These are phyloP conservation scores for Hypoxylon subgilvum DNA, from an alignment of 495 filamentous ascomycete species.

Conservation along the genomic window DNA sequence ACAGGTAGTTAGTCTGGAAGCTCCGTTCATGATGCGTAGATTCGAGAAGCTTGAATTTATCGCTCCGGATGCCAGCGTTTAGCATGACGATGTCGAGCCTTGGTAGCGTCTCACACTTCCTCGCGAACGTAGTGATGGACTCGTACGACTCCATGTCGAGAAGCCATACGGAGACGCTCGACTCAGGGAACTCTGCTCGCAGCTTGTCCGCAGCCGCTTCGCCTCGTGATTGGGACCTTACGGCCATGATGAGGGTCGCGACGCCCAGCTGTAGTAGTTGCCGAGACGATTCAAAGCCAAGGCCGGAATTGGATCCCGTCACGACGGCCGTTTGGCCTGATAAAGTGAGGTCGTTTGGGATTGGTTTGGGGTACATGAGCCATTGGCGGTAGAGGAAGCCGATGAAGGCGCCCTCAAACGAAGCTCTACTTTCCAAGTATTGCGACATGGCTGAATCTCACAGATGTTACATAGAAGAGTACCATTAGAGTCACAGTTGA, in stretches of 20 bases:
- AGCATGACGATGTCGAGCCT: conserved; percentile 56
- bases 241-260: conserved; percentile 57
- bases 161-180: conserved; percentile 53
- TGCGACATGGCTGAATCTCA: conserved; percentile 31
- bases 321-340: conserved; percentile 56
- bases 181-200: conserved; percentile 42
- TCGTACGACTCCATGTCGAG: conserved; percentile 58
- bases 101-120: conserved; percentile 44
- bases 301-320: conserved; percentile 62
- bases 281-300: conserved; percentile 58
- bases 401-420: conserved; percentile 17
- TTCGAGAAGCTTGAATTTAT: conserved; percentile 40
- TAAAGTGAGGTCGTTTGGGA: conserved; percentile 29
- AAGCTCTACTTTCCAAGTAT: conserved; percentile 22
- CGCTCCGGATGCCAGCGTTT: conserved; percentile 55
- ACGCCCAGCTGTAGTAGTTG: conserved; percentile 56
- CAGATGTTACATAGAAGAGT: too few relatives aligned
- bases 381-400: conserved; percentile 39
- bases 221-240: conserved; percentile 56
- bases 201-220: conserved; percentile 49
- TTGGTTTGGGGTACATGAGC: conserved; percentile 28
- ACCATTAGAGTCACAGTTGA: too few relatives aligned
- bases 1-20: conserved; percentile 53
- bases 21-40: conserved; percentile 52
- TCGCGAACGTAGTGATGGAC: conserved; percentile 52